A percentile compares a stretch with the other conserved stretches of the same genome.
Evolutionary conservation across 2,329 filamentous ascomycete species (phyloP).

Genomic region (Xylariaceae sp.): DNA sequence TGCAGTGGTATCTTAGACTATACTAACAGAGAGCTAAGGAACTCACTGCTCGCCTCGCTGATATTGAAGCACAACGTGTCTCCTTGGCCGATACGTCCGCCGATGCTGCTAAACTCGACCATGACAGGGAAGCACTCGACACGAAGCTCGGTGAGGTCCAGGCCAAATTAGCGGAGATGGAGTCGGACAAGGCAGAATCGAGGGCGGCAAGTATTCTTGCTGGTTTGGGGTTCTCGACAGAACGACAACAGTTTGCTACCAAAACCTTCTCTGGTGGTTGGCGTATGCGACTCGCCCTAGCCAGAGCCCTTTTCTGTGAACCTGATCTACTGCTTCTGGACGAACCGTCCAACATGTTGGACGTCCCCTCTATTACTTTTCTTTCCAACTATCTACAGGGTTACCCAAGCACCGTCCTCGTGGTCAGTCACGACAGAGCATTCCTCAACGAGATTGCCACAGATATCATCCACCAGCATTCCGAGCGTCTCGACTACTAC

Average conservation of each 20-base stretch:
- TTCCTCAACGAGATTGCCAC: slow-evolving; percentile 99
- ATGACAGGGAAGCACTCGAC: slow-evolving; percentile 85
- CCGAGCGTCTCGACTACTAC: slow-evolving; percentile 96
- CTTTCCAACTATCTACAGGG: slow-evolving; percentile 89
- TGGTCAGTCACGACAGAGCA: slow-evolving; percentile 97
- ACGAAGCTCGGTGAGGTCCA: slow-evolving; percentile 89
- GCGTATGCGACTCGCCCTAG: slow-evolving; percentile 95
- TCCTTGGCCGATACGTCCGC: slow-evolving; percentile 86
- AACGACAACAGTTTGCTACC: slow-evolving; percentile 87
- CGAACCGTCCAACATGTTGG: slow-evolving; percentile 99
- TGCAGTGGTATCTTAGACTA: too few relatives aligned
- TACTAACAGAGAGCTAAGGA: slow-evolving; percentile 41
- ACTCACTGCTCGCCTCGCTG: slow-evolving; percentile 70
- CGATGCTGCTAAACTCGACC: slow-evolving; percentile 80
- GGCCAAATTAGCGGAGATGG: slow-evolving; percentile 91
- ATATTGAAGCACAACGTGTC: slow-evolving; percentile 72
- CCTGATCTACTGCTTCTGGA: slow-evolving; percentile 93
- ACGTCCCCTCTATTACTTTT: slow-evolving; percentile 99
- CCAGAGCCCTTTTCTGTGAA: slow-evolving; percentile 94
- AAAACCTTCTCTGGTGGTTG: slow-evolving; percentile 99
- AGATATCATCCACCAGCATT: slow-evolving; percentile 98
- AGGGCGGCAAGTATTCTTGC: slow-evolving; percentile 93
- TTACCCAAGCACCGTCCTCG: slow-evolving; percentile 91
- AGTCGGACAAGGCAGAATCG: slow-evolving; percentile 96
- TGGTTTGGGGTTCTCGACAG: slow-evolving; percentile 91